Conservation (phyloP, 805 yeast species). For the Yamadazyma phyllophila region DNA sequence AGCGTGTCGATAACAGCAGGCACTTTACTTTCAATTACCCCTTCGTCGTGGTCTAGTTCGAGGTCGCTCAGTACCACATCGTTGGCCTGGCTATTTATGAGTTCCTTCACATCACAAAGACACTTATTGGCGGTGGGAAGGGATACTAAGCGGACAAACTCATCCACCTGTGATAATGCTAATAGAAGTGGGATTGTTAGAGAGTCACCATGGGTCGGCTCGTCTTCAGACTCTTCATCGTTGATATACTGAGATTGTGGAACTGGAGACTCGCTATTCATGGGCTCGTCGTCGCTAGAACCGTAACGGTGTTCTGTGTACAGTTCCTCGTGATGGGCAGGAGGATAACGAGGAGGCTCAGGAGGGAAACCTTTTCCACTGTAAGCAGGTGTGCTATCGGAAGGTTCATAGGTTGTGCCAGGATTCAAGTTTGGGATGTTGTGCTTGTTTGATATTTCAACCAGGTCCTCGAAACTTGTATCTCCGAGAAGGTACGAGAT, state of each 20-base stretch:
- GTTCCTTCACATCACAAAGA: background rate
- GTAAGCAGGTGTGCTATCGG: background rate
- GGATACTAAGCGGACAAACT: background rate
- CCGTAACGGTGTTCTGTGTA: background rate
- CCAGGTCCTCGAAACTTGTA: conserved; percentile 28
- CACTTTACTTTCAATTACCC: background rate
- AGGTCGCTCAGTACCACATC: background rate
- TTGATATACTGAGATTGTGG: background rate
- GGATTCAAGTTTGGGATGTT: conserved; percentile 10
- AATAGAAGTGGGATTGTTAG: background rate
- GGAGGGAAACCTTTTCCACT: no score
- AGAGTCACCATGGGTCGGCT: background rate
- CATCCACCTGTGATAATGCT: background rate
- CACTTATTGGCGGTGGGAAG: background rate
- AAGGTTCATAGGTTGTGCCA: background rate
- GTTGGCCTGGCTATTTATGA: background rate
- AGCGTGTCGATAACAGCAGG: conserved; percentile 9
- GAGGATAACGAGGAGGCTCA: background rate
- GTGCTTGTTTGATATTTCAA: conserved; percentile 13
- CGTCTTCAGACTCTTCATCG: background rate
- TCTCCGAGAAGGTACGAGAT: conserved; percentile 36
- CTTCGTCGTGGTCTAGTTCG: background rate
- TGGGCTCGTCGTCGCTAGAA: background rate
- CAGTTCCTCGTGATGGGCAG: background rate
- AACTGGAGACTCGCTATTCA: background rate